Evolutionary conservation across 352 stramenopile genomes (phyloP).

Genomic region (Phytophthora cryptogea): DNA sequence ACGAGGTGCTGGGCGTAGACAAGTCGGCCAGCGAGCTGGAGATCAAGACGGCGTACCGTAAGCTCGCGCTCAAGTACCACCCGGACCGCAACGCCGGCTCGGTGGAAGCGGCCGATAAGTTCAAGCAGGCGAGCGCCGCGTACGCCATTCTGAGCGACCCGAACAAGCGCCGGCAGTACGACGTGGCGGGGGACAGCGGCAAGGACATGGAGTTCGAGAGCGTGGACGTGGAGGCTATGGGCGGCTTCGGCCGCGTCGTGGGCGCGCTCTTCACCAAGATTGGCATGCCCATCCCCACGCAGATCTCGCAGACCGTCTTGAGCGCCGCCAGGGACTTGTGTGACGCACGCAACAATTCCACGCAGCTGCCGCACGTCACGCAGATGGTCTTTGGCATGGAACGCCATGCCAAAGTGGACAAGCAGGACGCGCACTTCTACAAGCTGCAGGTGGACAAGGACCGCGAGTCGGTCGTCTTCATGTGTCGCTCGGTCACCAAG

Average conservation of each 20-base stretch:
- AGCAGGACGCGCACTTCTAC: slow-evolving; percentile 91
- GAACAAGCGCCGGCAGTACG: slow-evolving; percentile 89
- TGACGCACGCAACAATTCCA: slow-evolving; percentile 74
- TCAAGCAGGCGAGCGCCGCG: slow-evolving; percentile 85
- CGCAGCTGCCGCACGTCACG: slow-evolving; percentile 56
- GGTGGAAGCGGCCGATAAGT: slow-evolving; percentile 77
- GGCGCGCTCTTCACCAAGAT: slow-evolving; percentile 90
- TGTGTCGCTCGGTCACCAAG: slow-evolving; percentile 80
- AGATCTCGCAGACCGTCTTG: slow-evolving; percentile 87
- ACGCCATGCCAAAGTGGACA: slow-evolving; percentile 77
- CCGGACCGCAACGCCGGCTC: slow-evolving; percentile 87
- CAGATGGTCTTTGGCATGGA: slow-evolving; percentile 77
- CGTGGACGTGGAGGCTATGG: slow-evolving; percentile 86
- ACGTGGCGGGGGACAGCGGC: slow-evolving; percentile 70
- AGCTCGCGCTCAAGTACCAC: slow-evolving; percentile 90
- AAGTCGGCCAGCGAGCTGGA: slow-evolving; percentile 88
- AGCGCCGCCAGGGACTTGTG: slow-evolving; percentile 78
- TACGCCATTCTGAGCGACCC: slow-evolving; percentile 87
- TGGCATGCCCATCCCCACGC: slow-evolving; percentile 86
- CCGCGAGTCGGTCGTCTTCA: slow-evolving; percentile 78
- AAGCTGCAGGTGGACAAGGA: slow-evolving; percentile 75
- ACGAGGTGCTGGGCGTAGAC: slow-evolving; percentile 89
- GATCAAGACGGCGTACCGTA: slow-evolving; percentile 90
- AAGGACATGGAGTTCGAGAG: slow-evolving; percentile 84
- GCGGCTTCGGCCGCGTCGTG: slow-evolving; percentile 80